A percentile compares a stretch with the other conserved stretches of the same genome.
Evolutionary conservation across 108 stramenopile species (phyloP).

Genomic region (Conticribra weissflogii): DNA sequence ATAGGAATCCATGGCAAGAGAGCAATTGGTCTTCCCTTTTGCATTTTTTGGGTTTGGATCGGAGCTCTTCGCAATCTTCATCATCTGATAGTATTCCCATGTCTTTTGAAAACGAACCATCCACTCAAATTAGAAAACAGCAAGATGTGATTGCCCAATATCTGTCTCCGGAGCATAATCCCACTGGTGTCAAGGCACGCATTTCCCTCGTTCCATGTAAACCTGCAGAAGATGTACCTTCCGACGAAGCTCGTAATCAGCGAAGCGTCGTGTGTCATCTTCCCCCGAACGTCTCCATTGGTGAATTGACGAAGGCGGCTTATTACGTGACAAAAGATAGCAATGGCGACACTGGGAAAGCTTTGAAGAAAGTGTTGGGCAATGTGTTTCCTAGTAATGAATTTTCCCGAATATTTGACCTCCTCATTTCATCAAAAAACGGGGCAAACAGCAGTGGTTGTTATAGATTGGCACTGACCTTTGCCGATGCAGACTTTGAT

Average conservation of each 20-base stretch:
- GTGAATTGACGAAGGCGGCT: background rate
- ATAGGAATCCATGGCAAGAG: conserved; percentile 26
- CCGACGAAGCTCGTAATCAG: conserved; percentile 1
- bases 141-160: conserved; percentile 20
- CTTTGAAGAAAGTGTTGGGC: background rate
- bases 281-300: conserved; percentile 12
- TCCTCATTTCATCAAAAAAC: conserved; percentile 5
- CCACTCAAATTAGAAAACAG: conserved; percentile 17
- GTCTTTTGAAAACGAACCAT: conserved; percentile 40
- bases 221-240: background rate
- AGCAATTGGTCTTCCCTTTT: conserved; percentile 37
- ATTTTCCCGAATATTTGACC: background rate
- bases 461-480: conserved; percentile 33
- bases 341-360: too few relatives aligned
- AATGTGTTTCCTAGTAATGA: background rate
- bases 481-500: conserved; percentile 8
- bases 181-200: conserved; percentile 34
- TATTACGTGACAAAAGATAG: too few relatives aligned
- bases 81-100: conserved; percentile 19
- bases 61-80: background rate
- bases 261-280: conserved; percentile 23
- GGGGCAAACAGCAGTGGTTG: conserved; percentile 8
- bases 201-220: conserved; percentile 26
- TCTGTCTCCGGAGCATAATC: conserved; percentile 36
- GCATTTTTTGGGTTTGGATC: conserved; percentile 25